These are phyloP conservation scores for Trebouxiophyceae sp. DNA, from an alignment of 163 green algal species.

Conservation along the genomic window DNA sequence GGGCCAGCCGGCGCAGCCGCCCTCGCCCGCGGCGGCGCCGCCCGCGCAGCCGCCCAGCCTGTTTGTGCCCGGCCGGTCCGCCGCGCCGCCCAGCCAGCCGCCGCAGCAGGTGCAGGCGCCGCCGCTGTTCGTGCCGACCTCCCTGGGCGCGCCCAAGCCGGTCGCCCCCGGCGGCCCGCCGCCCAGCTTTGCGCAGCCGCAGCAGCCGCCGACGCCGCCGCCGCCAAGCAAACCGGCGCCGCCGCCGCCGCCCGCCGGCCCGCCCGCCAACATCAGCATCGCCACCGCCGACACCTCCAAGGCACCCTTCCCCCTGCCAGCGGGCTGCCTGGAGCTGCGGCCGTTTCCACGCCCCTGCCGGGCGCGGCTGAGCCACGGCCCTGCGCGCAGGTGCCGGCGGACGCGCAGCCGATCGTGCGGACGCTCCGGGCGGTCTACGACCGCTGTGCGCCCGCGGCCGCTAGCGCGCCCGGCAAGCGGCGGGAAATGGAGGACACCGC, in stretches of 20 bases:
- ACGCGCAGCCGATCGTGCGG: conserved; percentile 54
- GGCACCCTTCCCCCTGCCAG: not conserved
- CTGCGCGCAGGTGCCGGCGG: conserved; percentile 40
- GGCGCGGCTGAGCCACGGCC: too few relatives aligned
- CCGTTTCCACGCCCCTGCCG: too few relatives aligned
- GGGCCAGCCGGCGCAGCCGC: too few relatives aligned
- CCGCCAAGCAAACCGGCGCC: conserved; percentile 36
- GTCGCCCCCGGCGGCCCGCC: conserved; percentile 1
- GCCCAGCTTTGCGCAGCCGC: not conserved
- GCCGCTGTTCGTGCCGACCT: conserved; percentile 5
- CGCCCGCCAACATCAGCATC: conserved; percentile 72
- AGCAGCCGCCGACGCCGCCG: conserved; percentile 15
- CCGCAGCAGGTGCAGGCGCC: not conserved
- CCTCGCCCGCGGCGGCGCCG: too few relatives aligned
- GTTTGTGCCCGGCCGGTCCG: too few relatives aligned
- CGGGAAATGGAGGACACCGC: conserved; percentile 93
- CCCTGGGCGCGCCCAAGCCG: conserved; percentile 3
- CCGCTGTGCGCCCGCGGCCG: conserved; percentile 41
- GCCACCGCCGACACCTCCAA: conserved; percentile 48
- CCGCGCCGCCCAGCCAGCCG: not conserved
- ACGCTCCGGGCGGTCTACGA: conserved; percentile 68
- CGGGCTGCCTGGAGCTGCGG: too few relatives aligned
- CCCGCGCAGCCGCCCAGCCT: too few relatives aligned
- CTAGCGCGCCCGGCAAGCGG: conserved; percentile 54
- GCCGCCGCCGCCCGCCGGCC: conserved; percentile 49